Evolutionary conservation across 2,329 filamentous ascomycete species (phyloP).

Genomic region (Drechslerella dactyloides): DNA sequence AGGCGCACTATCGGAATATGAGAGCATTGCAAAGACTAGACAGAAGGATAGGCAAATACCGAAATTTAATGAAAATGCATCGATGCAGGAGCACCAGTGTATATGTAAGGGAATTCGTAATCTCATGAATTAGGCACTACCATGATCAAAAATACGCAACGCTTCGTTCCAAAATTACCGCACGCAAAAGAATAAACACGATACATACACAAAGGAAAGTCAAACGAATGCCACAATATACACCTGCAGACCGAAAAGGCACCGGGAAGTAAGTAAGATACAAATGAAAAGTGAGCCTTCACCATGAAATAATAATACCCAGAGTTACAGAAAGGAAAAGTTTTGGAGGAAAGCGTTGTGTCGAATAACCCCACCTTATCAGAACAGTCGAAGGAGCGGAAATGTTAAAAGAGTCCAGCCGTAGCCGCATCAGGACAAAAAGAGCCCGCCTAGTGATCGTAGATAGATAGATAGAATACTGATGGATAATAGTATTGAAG

Average conservation of each 20-base stretch:
- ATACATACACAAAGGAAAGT: constrained; percentile 55
- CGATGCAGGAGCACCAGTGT: not conserved
- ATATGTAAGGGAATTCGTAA: constrained; percentile 38
- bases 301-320: constrained; percentile 3
- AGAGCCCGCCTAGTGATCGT: constrained; percentile 30
- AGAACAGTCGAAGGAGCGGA: constrained; percentile 44
- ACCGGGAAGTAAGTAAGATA: constrained; percentile 10
- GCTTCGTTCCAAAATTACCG: constrained; percentile 37
- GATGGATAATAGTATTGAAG: constrained; percentile 11
- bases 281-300: constrained; percentile 21
- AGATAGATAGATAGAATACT: constrained; percentile 18
- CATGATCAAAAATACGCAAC: constrained; percentile 17
- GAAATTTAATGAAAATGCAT: constrained; percentile 55
- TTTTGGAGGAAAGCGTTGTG: not conserved
- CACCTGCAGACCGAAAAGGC: constrained; percentile 32
- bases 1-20: too few relatives aligned
- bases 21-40: too few relatives aligned
- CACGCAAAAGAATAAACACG: constrained; percentile 21
- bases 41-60: constrained; percentile 55
- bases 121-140: constrained; percentile 48
- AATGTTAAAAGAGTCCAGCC: constrained; percentile 27
- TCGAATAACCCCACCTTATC: constrained; percentile 42
- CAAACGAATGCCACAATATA: constrained; percentile 35
- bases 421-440: too few relatives aligned
- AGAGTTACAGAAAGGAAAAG: constrained; percentile 18